phyloP scores from a whole-genome alignment of 73 alveolate species.

The Paramecium pentaurelia region DNA sequence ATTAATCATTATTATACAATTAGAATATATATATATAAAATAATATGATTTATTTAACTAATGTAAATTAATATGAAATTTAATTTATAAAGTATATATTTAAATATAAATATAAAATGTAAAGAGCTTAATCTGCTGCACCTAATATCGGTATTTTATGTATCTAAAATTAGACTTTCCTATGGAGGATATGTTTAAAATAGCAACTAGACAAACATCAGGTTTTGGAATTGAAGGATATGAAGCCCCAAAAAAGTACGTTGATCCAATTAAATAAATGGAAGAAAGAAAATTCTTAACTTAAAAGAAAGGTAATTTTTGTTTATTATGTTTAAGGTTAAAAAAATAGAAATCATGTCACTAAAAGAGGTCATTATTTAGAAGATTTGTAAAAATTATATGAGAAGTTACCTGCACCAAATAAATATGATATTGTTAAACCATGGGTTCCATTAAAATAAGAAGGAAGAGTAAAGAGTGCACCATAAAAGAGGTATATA shows the following conservation, averaged over 20 bases:
- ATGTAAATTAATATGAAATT: too few species aligned
- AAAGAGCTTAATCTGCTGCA: background rate
- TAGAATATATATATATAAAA: too few species aligned
- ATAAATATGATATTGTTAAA: constrained; percentile 36
- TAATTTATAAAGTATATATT: background rate
- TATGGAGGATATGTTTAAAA: constrained; percentile 53
- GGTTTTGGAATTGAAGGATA: constrained; percentile 61
- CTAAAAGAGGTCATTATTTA: constrained; percentile 58
- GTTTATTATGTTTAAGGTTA: background rate
- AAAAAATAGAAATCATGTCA: constrained; percentile 46
- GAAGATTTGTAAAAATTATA: constrained; percentile 44
- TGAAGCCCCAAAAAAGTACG: constrained; percentile 57
- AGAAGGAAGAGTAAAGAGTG: constrained; percentile 38
- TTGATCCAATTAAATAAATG: constrained; percentile 48
- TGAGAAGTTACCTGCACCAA: constrained; percentile 56
- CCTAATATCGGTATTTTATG: background rate
- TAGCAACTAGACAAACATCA: constrained; percentile 53
- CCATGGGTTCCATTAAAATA: constrained; percentile 22
- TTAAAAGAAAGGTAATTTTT: background rate
- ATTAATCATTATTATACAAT: too few species aligned
- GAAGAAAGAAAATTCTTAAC: constrained; percentile 34
- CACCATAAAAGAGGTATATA: constrained; percentile 1
- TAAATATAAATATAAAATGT: background rate
- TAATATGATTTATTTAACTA: too few species aligned
- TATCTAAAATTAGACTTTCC: background rate